These are phyloP conservation scores for Lichtheimia ramosa DNA, from an alignment of 371 early-diverging fungal species.

Conservation along the genomic window DNA sequence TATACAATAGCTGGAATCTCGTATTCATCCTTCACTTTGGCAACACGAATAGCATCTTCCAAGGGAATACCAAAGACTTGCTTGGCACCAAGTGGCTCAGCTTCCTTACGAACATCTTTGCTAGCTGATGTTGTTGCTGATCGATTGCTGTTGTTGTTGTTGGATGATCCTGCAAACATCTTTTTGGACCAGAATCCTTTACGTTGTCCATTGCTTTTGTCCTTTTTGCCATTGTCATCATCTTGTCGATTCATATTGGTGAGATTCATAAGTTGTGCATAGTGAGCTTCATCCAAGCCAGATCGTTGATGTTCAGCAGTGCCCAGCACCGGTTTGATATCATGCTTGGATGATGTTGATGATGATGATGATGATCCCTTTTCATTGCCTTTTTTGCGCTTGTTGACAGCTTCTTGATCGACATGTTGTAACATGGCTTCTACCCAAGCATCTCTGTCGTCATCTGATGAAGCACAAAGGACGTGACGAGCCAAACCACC, in stretches of 20 bases:
- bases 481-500: slow-evolving; percentile 68
- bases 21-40: slow-evolving; percentile 68
- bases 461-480: slow-evolving; percentile 85
- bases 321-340: slow-evolving; percentile 18
- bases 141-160: slow-evolving; percentile 4
- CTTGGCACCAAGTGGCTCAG: slow-evolving; percentile 23
- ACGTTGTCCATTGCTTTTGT: slow-evolving; percentile 23
- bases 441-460: slow-evolving; percentile 89
- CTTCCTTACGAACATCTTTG: slow-evolving; percentile 5
- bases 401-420: slow-evolving; percentile 25
- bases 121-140: background rate
- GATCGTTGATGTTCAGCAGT: background rate
- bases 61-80: slow-evolving; percentile 77
- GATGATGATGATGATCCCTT: background rate
- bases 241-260: slow-evolving; percentile 7
- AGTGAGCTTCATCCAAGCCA: background rate
- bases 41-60: slow-evolving; percentile 63
- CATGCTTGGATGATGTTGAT: slow-evolving; percentile 14
- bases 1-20: slow-evolving; percentile 90
- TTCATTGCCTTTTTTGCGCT: slow-evolving; percentile 1
- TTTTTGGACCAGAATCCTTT: slow-evolving; percentile 30
- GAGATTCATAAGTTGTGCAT: slow-evolving; percentile 2
- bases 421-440: slow-evolving; percentile 54
- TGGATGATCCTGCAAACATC: slow-evolving; percentile 21
- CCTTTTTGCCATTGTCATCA: slow-evolving; percentile 14